These are phyloP conservation scores for Conringia planisiliqua DNA, from an alignment of 345 rosid species.

Conservation along the genomic window DNA sequence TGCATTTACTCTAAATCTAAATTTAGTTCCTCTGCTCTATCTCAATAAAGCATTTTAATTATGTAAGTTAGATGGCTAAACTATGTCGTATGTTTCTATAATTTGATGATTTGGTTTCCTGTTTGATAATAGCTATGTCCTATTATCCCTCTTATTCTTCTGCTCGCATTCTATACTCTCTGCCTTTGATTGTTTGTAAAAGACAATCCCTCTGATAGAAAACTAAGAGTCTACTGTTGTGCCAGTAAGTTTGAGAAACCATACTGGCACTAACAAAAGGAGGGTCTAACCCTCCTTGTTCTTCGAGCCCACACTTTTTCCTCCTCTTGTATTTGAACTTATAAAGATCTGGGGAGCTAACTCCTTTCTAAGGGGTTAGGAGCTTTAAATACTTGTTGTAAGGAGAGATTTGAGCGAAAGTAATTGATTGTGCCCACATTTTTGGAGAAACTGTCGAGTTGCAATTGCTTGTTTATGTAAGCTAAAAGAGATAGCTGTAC, in stretches of 20 bases:
- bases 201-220: conserved; percentile 8
- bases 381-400: neutral
- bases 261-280: neutral
- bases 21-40: conserved; percentile 16
- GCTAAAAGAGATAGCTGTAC: neutral
- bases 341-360: neutral
- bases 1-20: conserved; percentile 8
- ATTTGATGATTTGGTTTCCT: conserved; percentile 14
- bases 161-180: neutral
- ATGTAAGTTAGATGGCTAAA: conserved; percentile 23
- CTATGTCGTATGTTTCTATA: conserved; percentile 1
- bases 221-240: neutral
- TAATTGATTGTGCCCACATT: neutral
- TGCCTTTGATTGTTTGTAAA: conserved; percentile 14
- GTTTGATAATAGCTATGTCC: conserved; percentile 2
- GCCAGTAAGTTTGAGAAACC: conserved; percentile 22
- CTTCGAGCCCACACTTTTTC: neutral
- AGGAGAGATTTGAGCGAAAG: conserved; percentile 12
- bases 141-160: conserved; percentile 11
- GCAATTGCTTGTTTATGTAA: conserved; percentile 1
- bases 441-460: neutral
- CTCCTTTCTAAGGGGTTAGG: conserved; percentile 22
- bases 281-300: conserved; percentile 15
- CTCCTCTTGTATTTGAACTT: neutral
- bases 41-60: conserved; percentile 9